Evolutionary conservation across 2,329 filamentous ascomycete genomes (phyloP).

Genomic region (Curvularia verruculosa): DNA sequence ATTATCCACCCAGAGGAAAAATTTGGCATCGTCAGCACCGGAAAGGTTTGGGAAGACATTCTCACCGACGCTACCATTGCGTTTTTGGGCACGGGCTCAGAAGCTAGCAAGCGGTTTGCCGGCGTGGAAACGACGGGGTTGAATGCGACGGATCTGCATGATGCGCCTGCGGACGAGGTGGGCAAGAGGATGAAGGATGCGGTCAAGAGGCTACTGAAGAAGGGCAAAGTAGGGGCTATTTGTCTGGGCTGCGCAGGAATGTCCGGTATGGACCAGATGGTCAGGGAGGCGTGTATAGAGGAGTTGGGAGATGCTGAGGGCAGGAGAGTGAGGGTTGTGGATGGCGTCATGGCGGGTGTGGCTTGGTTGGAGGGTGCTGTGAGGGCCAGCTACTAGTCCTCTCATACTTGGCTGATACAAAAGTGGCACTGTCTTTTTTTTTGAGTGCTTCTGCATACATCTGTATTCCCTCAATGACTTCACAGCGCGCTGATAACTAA

Average conservation of each 20-base stretch:
- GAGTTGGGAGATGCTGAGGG: conserved; percentile 66
- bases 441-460: not conserved
- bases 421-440: not conserved
- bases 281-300: conserved; percentile 71
- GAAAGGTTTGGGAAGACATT: conserved; percentile 79
- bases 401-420: not conserved
- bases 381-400: conserved; percentile 43
- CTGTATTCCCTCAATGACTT: not conserved
- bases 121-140: conserved; percentile 84
- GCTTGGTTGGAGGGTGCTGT: conserved; percentile 63
- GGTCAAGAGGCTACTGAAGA: conserved; percentile 67
- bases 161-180: conserved; percentile 68
- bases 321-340: conserved; percentile 70
- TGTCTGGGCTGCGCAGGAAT: conserved; percentile 91
- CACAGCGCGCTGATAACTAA: not conserved
- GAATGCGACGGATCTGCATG: conserved; percentile 79
- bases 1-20: conserved; percentile 56
- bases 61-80: conserved; percentile 68
- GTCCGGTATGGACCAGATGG: conserved; percentile 80
- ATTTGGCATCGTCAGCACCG: conserved; percentile 91
- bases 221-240: conserved; percentile 67
- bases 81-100: conserved; percentile 63
- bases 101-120: conserved; percentile 64
- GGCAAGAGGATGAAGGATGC: conserved; percentile 70
- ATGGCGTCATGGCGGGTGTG: conserved; percentile 77